Evolutionary conservation across 805 yeast species (phyloP).

Genomic region (Ogataea paradorogensis): DNA sequence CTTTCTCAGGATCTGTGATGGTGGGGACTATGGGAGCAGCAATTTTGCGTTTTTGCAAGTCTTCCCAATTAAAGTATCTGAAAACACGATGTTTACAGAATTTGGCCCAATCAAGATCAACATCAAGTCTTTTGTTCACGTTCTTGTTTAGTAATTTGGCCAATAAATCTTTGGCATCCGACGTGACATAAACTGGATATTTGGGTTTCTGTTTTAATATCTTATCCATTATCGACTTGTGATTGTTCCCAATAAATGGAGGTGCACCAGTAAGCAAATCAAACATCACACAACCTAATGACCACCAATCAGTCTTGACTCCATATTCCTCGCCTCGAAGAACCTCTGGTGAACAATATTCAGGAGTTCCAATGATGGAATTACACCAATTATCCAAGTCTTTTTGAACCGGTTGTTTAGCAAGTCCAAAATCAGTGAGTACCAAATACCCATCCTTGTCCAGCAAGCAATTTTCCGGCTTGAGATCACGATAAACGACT

Average conservation of each 20-base stretch:
- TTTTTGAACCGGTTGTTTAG: conserved; percentile 39
- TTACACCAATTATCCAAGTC: conserved; percentile 43
- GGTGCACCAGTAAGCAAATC: conserved; percentile 83
- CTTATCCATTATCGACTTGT: conserved; percentile 67
- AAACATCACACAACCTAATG: conserved; percentile 73
- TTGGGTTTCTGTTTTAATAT: conserved; percentile 62
- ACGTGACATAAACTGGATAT: conserved; percentile 68
- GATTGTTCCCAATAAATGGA: conserved; percentile 80
- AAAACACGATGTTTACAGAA: conserved; percentile 68
- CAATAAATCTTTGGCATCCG: conserved; percentile 73
- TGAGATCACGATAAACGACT: conserved; percentile 80
- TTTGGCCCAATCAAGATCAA: conserved; percentile 47
- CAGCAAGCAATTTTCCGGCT: conserved; percentile 84
- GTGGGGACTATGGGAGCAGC: conserved; percentile 75
- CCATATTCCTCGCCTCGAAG: conserved; percentile 74
- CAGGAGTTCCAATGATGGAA: conserved; percentile 72
- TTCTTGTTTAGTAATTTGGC: conserved; percentile 64
- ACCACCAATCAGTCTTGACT: conserved; percentile 84
- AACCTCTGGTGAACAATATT: conserved; percentile 87
- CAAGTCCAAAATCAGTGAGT: conserved; percentile 81
- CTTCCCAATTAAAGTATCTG: conserved; percentile 67
- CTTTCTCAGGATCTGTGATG: conserved; percentile 67
- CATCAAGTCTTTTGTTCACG: conserved; percentile 58
- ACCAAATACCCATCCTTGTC: conserved; percentile 74
- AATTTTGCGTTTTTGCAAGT: conserved; percentile 44